A percentile compares a stretch with the other conserved stretches of the same genome.
phyloP scores from a whole-genome alignment of 2,329 filamentous ascomycete genomes.

The Venturia oleaginea region DNA sequence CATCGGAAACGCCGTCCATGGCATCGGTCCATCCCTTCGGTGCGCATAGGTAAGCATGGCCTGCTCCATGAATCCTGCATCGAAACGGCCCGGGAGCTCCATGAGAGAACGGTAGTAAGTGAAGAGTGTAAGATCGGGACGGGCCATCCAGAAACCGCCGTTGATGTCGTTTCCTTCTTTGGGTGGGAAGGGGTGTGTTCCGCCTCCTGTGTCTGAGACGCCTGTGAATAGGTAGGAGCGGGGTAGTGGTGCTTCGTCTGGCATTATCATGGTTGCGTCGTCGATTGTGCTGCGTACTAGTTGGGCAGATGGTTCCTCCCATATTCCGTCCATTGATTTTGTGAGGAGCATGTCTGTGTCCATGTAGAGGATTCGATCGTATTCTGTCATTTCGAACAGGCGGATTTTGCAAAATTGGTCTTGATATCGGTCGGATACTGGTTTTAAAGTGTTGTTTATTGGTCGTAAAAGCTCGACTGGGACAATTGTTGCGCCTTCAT shows the following conservation, averaged over 20 bases:
- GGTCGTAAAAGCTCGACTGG: conserved; percentile 2
- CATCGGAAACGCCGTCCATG: conserved; percentile 5
- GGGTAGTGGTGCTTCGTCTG: background rate
- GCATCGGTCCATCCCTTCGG: conserved; percentile 9
- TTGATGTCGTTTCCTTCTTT: background rate
- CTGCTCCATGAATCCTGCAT: conserved; percentile 13
- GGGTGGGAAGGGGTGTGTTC: background rate
- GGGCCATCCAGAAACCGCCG: conserved; percentile 13
- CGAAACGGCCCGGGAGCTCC: conserved; percentile 4
- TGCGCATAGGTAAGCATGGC: conserved; percentile 13
- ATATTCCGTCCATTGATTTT: conserved; percentile 11
- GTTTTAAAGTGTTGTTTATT: background rate
- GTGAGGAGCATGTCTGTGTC: conserved; percentile 15
- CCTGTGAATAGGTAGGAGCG: conserved; percentile 7
- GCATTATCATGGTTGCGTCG: background rate
- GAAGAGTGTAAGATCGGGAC: conserved; percentile 6
- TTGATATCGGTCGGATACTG: background rate
- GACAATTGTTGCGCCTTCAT: conserved; percentile 12
- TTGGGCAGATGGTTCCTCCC: background rate
- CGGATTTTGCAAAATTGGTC: conserved; percentile 15
- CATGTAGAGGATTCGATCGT: conserved; percentile 14
- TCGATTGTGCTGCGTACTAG: background rate
- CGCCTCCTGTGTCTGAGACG: background rate
- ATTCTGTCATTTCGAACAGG: conserved; percentile 10
- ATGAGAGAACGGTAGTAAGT: conserved; percentile 10